Evolutionary conservation across 1,284 basidiomycete genomes (phyloP), one percentile per base, ranked within the genome.

Genomic region (Blastosporella zonata): DNA sequence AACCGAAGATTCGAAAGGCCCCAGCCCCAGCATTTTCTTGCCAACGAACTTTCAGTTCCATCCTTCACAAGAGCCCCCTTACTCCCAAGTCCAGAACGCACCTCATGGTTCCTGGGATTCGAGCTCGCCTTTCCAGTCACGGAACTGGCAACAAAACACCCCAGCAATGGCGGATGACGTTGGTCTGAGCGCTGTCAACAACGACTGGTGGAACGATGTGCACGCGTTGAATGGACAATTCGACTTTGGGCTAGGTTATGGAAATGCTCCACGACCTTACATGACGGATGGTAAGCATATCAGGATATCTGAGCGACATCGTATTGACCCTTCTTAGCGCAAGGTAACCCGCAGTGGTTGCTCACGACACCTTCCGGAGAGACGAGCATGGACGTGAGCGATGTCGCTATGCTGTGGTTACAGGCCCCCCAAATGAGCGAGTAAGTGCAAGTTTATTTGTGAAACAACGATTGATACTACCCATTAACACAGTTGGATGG

Each of bases 371-470:
- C 47, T 23, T n/a, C 42, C 41, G 46, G 48, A 17, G 50, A 53
- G 20, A 18, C 28, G 3, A 40, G 20, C 37, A 53, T 55, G 54
- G 54, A 47, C 22, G 43, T 49, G 31, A 25, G 50, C 13, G 54
- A 55, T 18, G 45, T 49, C 13, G 46, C 50, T 8, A 55, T 55
- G 50, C 12, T 55, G 20, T 53, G 47, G 47, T 34, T 55, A 39
- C 50, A 55, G 21, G 44, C 52, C 28, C 45, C 54, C 20, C 47
- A 47, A n/a, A 42, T 53, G 43, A 50, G 43, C 37, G 50, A 52
- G 54, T 46, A 53, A 33, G 47, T 42, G 21, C 18, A 25, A 6
- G 37, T 33, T 13, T 22, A 7, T 35, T 2, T 3, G n/a, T 1
- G 17, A 1, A n/a, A 25, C 23, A 6, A 44, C 6, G 13, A 6